Percentiles rank a stretch among this genome's conserved stretches.
phyloP scores from a whole-genome alignment of 306 rosid genomes.

The Fragaria iinumae region DNA sequence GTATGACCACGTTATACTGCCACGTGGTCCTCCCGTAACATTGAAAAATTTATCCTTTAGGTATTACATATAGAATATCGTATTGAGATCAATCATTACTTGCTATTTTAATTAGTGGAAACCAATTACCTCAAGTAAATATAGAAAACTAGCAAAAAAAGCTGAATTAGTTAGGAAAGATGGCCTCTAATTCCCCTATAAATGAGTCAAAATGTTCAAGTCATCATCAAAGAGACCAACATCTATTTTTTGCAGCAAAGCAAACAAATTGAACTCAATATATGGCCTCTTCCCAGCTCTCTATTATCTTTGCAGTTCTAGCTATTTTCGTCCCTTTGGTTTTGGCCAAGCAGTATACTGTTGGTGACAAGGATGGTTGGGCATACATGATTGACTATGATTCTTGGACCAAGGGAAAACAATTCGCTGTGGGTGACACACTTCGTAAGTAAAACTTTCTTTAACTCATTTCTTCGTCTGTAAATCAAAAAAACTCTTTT shows the following conservation, averaged over 20 bases:
- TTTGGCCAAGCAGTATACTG: constrained; percentile 20
- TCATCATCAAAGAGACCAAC: background rate
- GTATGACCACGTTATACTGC: no score
- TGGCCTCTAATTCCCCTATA: background rate
- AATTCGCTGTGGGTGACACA: constrained; percentile 36
- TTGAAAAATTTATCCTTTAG: no score
- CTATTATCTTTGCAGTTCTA: constrained; percentile 16
- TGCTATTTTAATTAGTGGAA: background rate
- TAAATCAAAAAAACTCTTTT: no score
- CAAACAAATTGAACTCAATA: background rate
- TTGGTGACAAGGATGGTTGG: constrained; percentile 43
- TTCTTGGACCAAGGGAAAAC: constrained; percentile 32
- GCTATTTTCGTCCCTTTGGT: constrained; percentile 26
- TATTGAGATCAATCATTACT: background rate
- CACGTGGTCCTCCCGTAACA: no score
- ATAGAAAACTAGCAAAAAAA: background rate
- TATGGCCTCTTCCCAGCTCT: constrained; percentile 31
- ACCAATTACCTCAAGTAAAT: background rate
- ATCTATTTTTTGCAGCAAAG: background rate
- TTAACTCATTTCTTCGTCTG: background rate
- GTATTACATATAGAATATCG: background rate
- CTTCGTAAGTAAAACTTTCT: constrained; percentile 22
- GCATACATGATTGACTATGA: constrained; percentile 22
- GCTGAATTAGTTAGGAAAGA: background rate
- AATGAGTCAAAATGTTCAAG: background rate